Evolutionary conservation across 2,329 filamentous ascomycete genomes (phyloP).

Genomic region (Botrytis aclada): DNA sequence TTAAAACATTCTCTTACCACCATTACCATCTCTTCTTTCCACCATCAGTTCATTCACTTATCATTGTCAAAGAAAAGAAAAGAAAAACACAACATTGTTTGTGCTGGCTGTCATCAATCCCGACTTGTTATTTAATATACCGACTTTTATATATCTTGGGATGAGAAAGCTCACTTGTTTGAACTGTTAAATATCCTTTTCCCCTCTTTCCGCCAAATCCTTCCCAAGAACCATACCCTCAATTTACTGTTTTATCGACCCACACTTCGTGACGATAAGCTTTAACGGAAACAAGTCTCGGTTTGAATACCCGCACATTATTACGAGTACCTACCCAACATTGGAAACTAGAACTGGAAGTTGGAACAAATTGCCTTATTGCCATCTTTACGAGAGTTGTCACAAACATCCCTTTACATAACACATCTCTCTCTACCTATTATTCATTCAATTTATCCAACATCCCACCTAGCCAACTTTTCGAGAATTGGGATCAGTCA

Average conservation of each 20-base stretch:
- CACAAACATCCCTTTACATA: neutral
- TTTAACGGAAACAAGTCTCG: conserved; percentile 20
- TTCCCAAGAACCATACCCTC: neutral
- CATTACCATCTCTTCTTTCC: neutral
- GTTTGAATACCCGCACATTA: conserved; percentile 17
- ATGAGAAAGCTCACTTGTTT: no score
- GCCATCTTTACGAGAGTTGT: neutral
- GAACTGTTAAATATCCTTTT: neutral
- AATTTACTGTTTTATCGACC: conserved; percentile 14
- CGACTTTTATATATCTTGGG: neutral
- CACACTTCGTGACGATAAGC: conserved; percentile 17
- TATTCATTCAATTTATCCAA: neutral
- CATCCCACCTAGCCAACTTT: neutral
- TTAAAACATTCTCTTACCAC: neutral
- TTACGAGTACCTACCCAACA: conserved; percentile 10
- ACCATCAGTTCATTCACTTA: neutral
- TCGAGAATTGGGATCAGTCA: conserved; percentile 10
- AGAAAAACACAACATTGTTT: neutral
- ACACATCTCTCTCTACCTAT: neutral
- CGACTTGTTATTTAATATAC: neutral
- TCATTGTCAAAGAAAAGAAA: neutral
- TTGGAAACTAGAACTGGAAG: neutral
- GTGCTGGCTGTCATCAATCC: neutral
- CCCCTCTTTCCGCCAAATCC: neutral
- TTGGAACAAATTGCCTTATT: neutral